Evolutionary conservation across 2,329 filamentous ascomycete species (phyloP), one percentile per base, ranked within the genome.

Genomic region (Aurifilum marmelostoma): DNA sequence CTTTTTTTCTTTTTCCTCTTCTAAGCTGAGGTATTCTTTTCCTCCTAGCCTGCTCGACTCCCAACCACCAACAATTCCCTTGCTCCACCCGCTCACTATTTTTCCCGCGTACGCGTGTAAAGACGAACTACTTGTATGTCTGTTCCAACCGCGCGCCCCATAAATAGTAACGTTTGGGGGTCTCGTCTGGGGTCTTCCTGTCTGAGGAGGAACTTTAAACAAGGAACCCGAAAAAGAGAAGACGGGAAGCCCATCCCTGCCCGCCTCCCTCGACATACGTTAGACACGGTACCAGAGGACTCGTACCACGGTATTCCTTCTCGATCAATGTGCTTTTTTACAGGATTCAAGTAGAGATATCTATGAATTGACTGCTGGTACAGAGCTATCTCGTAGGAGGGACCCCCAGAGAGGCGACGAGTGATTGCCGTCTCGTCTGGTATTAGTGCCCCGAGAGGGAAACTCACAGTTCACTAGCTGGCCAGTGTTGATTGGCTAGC

Each of bases 131-230:
- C n/a, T n/a, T n/a, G n/a, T n/a, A n/a, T n/a, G n/a, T n/a, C n/a
- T n/a, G n/a, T n/a, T n/a, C n/a, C 43, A 47, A n/a, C 43, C 43
- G 21, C 43, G 43, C 43, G 43, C 7, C 43, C 43, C 43, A 47
- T 47, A 47, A 47, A 47, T 47, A 47, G 43, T 47, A 47, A 47
- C 21, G 43, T 47, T 47, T 47, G 43, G 43, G n/a, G 43, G 43
- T 47, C 43, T n/a, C n/a, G 43, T 47, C 43, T 47, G 43, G 43
- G 43, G 43, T 47, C 43, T 47, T 47, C 43, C 43, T 47, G 43
- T n/a, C 43, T 47, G 43, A n/a, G 43, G n/a, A 21, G 7, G 43
- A n/a, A 47, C 43, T 47, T 9, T 47, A 47, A 47, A n/a, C 43
- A 8, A 21, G n/a, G n/a, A 21, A n/a, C 43, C 18, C 18, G 18